Percentiles rank a stretch among this genome's conserved stretches.
Conservation (phyloP, 2,329 filamentous ascomycete genomes). For the Fusarium tuaranense region DNA sequence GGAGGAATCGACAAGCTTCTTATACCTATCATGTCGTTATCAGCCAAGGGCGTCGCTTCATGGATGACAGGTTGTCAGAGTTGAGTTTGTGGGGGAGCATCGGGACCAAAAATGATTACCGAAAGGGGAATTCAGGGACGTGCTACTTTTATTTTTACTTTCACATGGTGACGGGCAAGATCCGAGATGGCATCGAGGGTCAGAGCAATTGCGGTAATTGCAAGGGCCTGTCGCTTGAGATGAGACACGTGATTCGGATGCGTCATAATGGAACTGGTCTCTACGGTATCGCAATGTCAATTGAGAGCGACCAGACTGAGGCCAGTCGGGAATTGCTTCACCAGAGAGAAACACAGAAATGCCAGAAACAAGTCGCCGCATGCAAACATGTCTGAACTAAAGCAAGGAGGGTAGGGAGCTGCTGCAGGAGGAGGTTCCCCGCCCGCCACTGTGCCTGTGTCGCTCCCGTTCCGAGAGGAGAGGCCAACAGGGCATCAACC, state of each 20-base stretch:
- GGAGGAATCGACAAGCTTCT: not conserved
- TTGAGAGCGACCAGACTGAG: not conserved
- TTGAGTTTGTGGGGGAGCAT: conserved; percentile 9
- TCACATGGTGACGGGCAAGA: conserved; percentile 16
- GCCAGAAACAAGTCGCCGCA: conserved; percentile 5
- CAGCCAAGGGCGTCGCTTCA: not conserved
- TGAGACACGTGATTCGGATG: not conserved
- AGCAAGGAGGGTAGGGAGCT: conserved; percentile 9
- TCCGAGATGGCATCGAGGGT: conserved; percentile 6
- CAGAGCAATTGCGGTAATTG: not conserved
- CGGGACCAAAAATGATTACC: conserved; percentile 15
- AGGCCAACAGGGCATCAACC: not conserved
- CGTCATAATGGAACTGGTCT: not conserved
- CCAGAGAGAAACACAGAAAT: not conserved
- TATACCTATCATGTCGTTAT: not conserved
- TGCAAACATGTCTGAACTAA: conserved; percentile 12
- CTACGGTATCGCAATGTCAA: not conserved
- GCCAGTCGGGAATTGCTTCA: not conserved
- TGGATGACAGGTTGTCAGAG: not conserved
- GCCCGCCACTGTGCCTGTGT: conserved; percentile 7
- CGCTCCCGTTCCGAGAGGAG: not conserved
- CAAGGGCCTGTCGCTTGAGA: not conserved
- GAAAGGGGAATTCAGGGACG: conserved; percentile 3
- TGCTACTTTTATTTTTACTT: not conserved
- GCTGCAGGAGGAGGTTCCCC: conserved; percentile 25